phyloP scores from a whole-genome alignment of 176 grass and related monocot genomes.

The Aegilops longissima region DNA sequence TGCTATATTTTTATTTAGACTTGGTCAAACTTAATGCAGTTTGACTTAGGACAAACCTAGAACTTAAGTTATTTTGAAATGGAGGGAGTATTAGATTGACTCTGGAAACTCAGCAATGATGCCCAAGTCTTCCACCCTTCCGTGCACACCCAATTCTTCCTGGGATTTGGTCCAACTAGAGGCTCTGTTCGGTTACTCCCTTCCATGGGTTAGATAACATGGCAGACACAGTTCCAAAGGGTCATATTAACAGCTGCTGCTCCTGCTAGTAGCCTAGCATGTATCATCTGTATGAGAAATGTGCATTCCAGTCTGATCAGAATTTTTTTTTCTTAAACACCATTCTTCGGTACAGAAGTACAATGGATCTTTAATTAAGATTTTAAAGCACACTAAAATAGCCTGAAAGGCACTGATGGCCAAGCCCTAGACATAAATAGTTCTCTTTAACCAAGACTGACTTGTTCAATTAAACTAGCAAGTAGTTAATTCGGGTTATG shows the following conservation, averaged over 20 bases:
- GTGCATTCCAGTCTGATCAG: neutral
- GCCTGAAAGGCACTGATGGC: constrained; percentile 96
- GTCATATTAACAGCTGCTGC: neutral
- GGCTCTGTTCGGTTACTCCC: too few species aligned
- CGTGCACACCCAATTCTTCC: neutral
- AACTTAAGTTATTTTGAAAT: too few species aligned
- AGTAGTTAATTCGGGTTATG: neutral
- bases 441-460: constrained; percentile 8
- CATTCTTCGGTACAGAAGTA: neutral
- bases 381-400: constrained; percentile 48
- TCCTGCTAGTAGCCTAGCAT: neutral
- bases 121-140: neutral
- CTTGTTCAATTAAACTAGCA: constrained; percentile 3
- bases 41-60: too few species aligned
- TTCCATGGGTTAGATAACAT: too few species aligned
- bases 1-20: too few species aligned
- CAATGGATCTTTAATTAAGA: constrained; percentile 21
- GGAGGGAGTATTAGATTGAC: neutral
- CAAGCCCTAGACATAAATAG: constrained; percentile 58
- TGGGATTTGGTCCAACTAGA: neutral
- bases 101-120: neutral
- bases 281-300: neutral
- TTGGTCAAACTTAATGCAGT: too few species aligned
- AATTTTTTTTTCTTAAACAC: neutral
- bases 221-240: neutral